A percentile compares a stretch with the other conserved stretches of the same genome.
phyloP scores from a whole-genome alignment of 2,329 filamentous ascomycete species.

The Colletotrichum caudatum region DNA sequence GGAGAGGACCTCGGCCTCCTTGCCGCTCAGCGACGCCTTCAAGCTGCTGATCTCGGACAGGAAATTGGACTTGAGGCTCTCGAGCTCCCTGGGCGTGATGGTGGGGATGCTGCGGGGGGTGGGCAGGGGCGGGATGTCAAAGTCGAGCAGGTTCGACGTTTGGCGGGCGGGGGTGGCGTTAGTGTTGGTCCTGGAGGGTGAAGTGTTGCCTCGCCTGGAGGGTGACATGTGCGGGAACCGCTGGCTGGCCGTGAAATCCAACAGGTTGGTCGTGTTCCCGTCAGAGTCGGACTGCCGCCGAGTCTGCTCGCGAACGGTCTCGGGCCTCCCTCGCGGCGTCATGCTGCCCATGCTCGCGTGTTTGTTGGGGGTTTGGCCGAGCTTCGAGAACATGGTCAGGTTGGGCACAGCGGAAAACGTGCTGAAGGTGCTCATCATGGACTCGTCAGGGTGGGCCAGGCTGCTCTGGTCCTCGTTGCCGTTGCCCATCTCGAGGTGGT shows the following conservation, averaged over 20 bases:
- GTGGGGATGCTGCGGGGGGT: slow-evolving; percentile 92
- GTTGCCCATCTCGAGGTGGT: slow-evolving; percentile 44
- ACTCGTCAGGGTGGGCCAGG: slow-evolving; percentile 73
- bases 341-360: slow-evolving; percentile 55
- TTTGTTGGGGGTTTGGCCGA: slow-evolving; percentile 75
- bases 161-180: slow-evolving; percentile 62
- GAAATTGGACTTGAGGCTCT: slow-evolving; percentile 90
- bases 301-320: slow-evolving; percentile 52
- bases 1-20: slow-evolving; percentile 90
- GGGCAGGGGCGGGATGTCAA: slow-evolving; percentile 92
- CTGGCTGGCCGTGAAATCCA: slow-evolving; percentile 88
- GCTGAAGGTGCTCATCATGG: slow-evolving; percentile 85
- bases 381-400: slow-evolving; percentile 83
- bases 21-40: slow-evolving; percentile 89
- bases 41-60: slow-evolving; percentile 95
- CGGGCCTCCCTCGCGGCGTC: slow-evolving; percentile 54
- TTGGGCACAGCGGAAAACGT: slow-evolving; percentile 91
- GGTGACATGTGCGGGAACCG: slow-evolving; percentile 64
- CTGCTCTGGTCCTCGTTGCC: slow-evolving; percentile 51
- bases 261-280: slow-evolving; percentile 78
- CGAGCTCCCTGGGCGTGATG: slow-evolving; percentile 91
- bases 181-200: slow-evolving; percentile 43
- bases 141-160: slow-evolving; percentile 82
- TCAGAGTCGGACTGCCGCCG: slow-evolving; percentile 58
- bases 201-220: slow-evolving; percentile 48